phyloP scores from a whole-genome alignment of 257 asterid genomes.

The Rhazya stricta region DNA sequence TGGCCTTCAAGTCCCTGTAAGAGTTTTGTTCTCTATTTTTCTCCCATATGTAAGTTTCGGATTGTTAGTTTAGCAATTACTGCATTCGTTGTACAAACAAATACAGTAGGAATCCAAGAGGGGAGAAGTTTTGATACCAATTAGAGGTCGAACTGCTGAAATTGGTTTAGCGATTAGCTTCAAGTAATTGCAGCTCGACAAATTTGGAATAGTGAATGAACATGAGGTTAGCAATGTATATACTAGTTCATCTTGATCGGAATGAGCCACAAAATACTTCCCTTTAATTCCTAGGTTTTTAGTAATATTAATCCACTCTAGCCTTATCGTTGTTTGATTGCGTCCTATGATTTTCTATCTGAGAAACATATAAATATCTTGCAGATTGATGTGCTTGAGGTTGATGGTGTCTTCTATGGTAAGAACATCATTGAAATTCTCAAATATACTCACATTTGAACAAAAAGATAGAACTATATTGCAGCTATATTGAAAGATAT shows the following conservation, averaged over 20 bases:
- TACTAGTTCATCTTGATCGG: not conserved
- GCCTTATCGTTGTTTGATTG: not conserved
- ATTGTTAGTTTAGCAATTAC: not conserved
- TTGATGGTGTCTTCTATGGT: conserved; percentile 89
- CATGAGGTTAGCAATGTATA: not conserved
- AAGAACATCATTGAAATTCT: conserved; percentile 11
- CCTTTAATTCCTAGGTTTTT: not conserved
- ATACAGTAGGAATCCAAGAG: not conserved
- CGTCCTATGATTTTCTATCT: not conserved
- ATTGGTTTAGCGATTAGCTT: not conserved
- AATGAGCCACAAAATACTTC: not conserved
- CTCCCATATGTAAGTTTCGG: not conserved
- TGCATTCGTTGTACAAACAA: not conserved
- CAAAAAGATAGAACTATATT: not conserved
- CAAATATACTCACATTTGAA: not conserved
- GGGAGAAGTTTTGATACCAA: not conserved
- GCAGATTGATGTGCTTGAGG: conserved; percentile 98
- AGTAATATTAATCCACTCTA: not conserved
- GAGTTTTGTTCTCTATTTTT: conserved; percentile 13
- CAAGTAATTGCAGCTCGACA: not conserved
- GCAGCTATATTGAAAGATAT: not conserved
- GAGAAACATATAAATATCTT: conserved; percentile 7
- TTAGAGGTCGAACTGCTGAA: not conserved
- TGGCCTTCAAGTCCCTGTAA: conserved; percentile 99
- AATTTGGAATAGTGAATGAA: not conserved